Conservation (phyloP, 2,329 filamentous ascomycete genomes). For the Bertia moriformis region DNA sequence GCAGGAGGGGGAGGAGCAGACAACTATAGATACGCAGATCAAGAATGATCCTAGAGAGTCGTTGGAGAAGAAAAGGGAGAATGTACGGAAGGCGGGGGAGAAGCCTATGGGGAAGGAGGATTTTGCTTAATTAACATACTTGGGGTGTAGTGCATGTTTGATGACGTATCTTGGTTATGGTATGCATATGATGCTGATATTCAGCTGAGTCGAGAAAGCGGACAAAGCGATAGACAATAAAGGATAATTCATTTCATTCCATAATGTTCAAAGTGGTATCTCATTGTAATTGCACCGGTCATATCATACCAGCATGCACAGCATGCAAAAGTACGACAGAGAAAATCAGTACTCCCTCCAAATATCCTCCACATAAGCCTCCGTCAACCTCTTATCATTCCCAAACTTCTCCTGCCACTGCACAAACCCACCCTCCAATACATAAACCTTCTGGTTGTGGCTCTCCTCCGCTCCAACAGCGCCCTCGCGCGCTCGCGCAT, state of each 20-base stretch:
- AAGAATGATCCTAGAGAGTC: background rate
- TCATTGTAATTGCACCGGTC: no score
- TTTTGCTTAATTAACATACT: no score
- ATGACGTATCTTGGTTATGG: no score
- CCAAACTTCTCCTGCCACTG: constrained; percentile 81
- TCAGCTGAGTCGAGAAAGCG: no score
- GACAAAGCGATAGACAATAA: no score
- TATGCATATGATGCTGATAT: no score
- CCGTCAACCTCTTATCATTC: constrained; percentile 64
- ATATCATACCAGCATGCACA: no score
- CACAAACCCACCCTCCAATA: constrained; percentile 72
- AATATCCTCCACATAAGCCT: constrained; percentile 70
- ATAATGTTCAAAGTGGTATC: no score
- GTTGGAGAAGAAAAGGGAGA: background rate
- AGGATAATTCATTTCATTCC: no score
- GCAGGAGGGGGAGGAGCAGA: background rate
- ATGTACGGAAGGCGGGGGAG: background rate
- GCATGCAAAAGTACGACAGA: no score
- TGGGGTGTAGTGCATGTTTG: no score
- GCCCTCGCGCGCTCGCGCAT: constrained; percentile 50
- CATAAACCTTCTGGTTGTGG: constrained; percentile 55
- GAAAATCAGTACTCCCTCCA: constrained; percentile 52
- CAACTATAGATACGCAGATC: background rate
- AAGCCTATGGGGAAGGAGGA: background rate
- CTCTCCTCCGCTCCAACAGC: constrained; percentile 8